Conservation (phyloP, 2,329 filamentous ascomycete species). For the Acrodontium crateriforme region DNA sequence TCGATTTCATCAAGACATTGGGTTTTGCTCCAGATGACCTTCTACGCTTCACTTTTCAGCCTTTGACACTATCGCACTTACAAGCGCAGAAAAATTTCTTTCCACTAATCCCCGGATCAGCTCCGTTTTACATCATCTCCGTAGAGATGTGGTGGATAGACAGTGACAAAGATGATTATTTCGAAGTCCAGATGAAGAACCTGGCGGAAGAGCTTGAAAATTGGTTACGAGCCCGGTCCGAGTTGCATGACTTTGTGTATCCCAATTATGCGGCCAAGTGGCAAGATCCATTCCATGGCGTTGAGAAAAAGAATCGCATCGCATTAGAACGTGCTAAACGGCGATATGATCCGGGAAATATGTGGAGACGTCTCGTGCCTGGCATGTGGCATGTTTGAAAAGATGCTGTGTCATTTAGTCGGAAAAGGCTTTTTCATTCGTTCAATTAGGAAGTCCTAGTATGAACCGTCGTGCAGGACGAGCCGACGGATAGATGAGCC, state of each 20-base stretch:
- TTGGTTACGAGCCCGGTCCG: too few relatives aligned
- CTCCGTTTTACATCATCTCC: conserved; percentile 8
- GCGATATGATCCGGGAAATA: conserved; percentile 19
- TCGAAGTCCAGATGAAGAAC: conserved; percentile 3
- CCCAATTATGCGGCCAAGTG: conserved; percentile 23
- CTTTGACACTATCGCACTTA: conserved; percentile 10
- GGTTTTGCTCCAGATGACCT: conserved; percentile 5
- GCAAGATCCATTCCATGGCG: conserved; percentile 21
- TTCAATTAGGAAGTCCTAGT: too few relatives aligned
- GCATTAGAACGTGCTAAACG: too few relatives aligned
- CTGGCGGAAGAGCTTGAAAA: too few relatives aligned
- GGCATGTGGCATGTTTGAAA: conserved; percentile 15
- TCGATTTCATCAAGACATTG: conserved; percentile 2
- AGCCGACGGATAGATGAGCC: too few relatives aligned
- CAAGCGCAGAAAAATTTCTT: conserved; percentile 11
- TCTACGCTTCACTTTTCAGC: conserved; percentile 9
- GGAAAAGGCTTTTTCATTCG: too few relatives aligned
- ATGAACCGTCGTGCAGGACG: too few relatives aligned
- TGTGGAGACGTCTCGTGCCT: conserved; percentile 20
- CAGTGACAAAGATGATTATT: conserved; percentile 5
- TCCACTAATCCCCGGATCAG: conserved; percentile 4
- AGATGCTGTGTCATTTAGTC: too few relatives aligned
- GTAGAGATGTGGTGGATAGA: conserved; percentile 9
- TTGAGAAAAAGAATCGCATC: conserved; percentile 14
- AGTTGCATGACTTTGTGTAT: conserved; percentile 13